Conservation (phyloP, 345 rosid species). For the Corchorus olitorius region DNA sequence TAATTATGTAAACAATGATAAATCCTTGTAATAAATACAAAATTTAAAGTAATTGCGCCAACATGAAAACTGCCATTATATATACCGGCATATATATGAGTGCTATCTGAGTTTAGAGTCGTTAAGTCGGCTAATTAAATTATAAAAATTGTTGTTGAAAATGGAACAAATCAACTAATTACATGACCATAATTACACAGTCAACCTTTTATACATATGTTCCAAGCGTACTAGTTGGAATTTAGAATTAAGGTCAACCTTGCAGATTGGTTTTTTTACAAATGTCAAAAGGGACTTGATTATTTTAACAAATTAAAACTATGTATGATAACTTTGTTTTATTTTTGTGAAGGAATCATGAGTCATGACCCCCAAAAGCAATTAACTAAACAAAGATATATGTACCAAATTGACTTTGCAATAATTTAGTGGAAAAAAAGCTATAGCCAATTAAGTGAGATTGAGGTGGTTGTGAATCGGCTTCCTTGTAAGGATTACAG, state of each 20-base stretch:
- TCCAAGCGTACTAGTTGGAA: neutral
- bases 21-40: neutral
- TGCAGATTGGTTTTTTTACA: neutral
- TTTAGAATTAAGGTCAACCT: neutral
- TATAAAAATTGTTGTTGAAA: neutral
- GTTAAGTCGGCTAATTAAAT: neutral
- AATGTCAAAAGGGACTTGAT: neutral
- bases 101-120: neutral
- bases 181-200: no score
- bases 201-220: neutral
- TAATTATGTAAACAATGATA: no score
- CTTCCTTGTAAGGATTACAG: neutral
- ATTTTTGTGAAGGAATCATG: neutral
- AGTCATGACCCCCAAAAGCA: neutral
- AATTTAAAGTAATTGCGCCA: neutral
- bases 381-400: neutral
- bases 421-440: neutral
- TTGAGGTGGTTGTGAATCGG: constrained; percentile 2
- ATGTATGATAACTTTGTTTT: neutral
- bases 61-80: neutral
- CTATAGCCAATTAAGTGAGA: neutral
- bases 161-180: neutral
- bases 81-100: neutral
- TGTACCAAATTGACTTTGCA: neutral
- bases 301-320: neutral